These are phyloP conservation scores for Spinellus fusiger DNA, from an alignment of 192 early-diverging fungal genomes.

Conservation along the genomic window DNA sequence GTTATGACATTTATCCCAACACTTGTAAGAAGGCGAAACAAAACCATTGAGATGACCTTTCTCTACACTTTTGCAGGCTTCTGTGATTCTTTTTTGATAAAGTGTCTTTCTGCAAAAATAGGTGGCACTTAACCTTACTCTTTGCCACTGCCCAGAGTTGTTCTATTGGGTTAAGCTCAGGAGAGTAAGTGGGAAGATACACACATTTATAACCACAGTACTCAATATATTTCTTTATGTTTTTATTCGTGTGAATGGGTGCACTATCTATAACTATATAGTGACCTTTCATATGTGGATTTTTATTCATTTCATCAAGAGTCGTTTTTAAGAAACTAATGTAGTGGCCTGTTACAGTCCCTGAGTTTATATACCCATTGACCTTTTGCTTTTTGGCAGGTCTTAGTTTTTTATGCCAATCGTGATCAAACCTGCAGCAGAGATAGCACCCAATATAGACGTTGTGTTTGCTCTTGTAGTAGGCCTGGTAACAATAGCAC, in stretches of 20 bases:
- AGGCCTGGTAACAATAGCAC: constrained; percentile 7
- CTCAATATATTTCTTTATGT: not conserved
- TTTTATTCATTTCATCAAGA: constrained; percentile 17
- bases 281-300: constrained; percentile 8
- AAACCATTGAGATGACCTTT: not conserved
- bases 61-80: not conserved
- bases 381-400: constrained; percentile 5
- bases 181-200: too few species aligned
- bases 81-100: not conserved
- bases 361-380: constrained; percentile 2
- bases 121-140: constrained; percentile 5
- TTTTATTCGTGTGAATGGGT: not conserved
- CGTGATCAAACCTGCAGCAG: not conserved
- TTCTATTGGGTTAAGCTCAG: constrained; percentile 21
- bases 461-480: constrained; percentile 12
- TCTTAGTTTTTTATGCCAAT: constrained; percentile 5
- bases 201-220: constrained; percentile 1
- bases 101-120: not conserved
- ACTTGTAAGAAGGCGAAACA: not conserved
- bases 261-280: not conserved
- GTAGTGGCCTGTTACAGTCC: constrained; percentile 6
- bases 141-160: constrained; percentile 18
- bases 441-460: constrained; percentile 11
- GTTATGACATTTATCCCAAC: not conserved
- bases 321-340: constrained; percentile 12